phyloP scores from a whole-genome alignment of 768 basidiomycete species.

The Leccinum pellstonianum region DNA sequence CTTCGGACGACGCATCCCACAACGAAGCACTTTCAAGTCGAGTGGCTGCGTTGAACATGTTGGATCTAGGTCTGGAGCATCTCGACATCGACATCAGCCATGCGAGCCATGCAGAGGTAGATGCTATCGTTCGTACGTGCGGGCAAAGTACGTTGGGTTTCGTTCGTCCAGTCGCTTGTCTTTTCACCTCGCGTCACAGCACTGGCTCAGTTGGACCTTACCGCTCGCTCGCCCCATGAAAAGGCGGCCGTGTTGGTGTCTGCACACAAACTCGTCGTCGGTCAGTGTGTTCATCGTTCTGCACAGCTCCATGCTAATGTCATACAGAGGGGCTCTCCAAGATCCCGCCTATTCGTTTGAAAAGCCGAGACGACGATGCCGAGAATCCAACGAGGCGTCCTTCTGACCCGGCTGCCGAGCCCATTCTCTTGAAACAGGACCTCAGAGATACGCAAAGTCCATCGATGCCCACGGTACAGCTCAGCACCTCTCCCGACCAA shows the following conservation, averaged over 20 bases:
- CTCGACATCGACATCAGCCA: slow-evolving; percentile 78
- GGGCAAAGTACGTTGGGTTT: slow-evolving; percentile 64
- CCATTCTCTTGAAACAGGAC: slow-evolving; percentile 5
- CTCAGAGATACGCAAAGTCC: slow-evolving; percentile 1
- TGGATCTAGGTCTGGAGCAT: slow-evolving; percentile 86
- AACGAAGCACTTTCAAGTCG: slow-evolving; percentile 88
- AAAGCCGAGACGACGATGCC: slow-evolving; percentile 49
- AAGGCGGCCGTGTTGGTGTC: slow-evolving; percentile 80
- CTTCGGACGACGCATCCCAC: slow-evolving; percentile 77
- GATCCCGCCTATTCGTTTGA: slow-evolving; percentile 72
- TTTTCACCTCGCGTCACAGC: slow-evolving; percentile 40
- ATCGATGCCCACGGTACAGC: slow-evolving; percentile 9
- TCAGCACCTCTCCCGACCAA: slow-evolving; percentile 6
- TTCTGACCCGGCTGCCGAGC: slow-evolving; percentile 2
- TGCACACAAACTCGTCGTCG: slow-evolving; percentile 84
- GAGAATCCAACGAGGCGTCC: background rate
- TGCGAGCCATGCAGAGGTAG: slow-evolving; percentile 47
- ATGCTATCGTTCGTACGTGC: slow-evolving; percentile 65
- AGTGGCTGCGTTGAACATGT: slow-evolving; percentile 86
- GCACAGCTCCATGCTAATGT: slow-evolving; percentile 1
- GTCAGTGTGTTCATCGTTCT: slow-evolving; percentile 36
- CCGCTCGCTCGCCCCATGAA: slow-evolving; percentile 61
- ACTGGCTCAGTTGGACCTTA: slow-evolving; percentile 48
- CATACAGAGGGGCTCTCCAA: slow-evolving; percentile 68
- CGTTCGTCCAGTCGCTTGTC: slow-evolving; percentile 17